Evolutionary conservation across 257 asterid genomes (phyloP), one percentile per base, ranked within the genome.

Genomic region (Mitragyna speciosa): DNA sequence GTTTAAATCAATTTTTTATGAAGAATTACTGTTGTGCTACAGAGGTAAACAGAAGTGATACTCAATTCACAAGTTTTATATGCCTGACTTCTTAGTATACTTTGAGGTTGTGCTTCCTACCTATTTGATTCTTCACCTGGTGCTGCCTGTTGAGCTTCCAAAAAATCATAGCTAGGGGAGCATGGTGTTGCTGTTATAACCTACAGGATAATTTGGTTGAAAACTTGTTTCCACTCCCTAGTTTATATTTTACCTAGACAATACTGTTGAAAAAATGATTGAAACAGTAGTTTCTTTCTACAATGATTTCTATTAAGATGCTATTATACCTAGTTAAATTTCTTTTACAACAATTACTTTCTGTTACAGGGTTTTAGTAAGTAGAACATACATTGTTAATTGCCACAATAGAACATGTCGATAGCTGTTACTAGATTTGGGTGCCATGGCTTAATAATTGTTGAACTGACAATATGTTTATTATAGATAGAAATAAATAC

Each of bases 141-240:
- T 22, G 8, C 52, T 64, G 16, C 45, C 31, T 66, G 16, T 49
- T 31, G 68, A 39, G 8, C 43, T 2, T n/a, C 33, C 4, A 26
- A 6, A 68, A 61, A 7, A 36, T 30, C 19, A 52, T 49, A 12
- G 33, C 15, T 36, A 33, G 12, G 4, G 54, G 33, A 77, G 47
- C 28, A 51, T 77, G 67, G 31, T 66, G 41, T 43, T 51, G 22
- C 6, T 49, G 4, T 33, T 1, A 15, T 56, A 28, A 16, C 9
- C 48, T 49, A 16, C 17, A 69, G 41, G 15, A 78, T 43, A 10
- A 36, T 6, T 78, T 69, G 16, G 20, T 72, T 76, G 79, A 76
- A 43, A 22, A 24, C 47, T 43, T 16, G 19, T 47, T 43, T 59
- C 9, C 7, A 26, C 9, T 14, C 12, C 59, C 45, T 7, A n/a